Evolutionary conservation across 2,329 filamentous ascomycete species (phyloP), one percentile per base, ranked within the genome.

Genomic region (Coniochaeta pulveracea): DNA sequence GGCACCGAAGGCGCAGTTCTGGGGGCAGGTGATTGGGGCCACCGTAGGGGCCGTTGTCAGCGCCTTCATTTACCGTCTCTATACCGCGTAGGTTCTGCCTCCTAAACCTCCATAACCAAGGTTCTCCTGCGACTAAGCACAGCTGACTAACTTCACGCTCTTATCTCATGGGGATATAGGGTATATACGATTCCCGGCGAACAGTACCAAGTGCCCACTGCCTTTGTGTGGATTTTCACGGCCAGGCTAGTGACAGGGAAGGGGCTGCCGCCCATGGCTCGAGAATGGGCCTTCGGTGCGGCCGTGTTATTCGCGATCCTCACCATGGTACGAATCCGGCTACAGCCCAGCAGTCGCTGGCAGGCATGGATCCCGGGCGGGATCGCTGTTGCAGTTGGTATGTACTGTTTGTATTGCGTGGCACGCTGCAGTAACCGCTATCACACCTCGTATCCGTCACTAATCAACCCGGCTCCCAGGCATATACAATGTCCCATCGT

Each of bases 401-500:
- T 54, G 70, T 61, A 14, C 26, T 32, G 17, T 28, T 19, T 33
- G n/a, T n/a, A n/a, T n/a, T n/a, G n/a, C 15, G 17, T 21, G 11
- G 18, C 15, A 19, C n/a, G 8, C 21, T 23, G n/a, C 21, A 4
- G 3, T 19, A 14, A 19, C 6, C 27, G 12, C 15, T 17, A 12
- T 30, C 11, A 6, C 27, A n/a, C n/a, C 15, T 18, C 5, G 26
- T n/a, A 15, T 6, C 26, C 8, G n/a, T n/a, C 22, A 9, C 8
- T 31, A 19, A 18, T 19, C 11, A 21, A 7, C 17, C 28, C 11
- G n/a, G n/a, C 3, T 31, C 10, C 12, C 45, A 80, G 81, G 91
- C 31, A 98, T 98, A 76, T 98, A 96, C 59, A 98, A 96, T 47
- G 85, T 89, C 1, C 91, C 91, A 0, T 93, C 85, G 0, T 98